These are phyloP conservation scores for Camillea tinctor DNA, from an alignment of 2,329 filamentous ascomycete genomes.

Conservation along the genomic window DNA sequence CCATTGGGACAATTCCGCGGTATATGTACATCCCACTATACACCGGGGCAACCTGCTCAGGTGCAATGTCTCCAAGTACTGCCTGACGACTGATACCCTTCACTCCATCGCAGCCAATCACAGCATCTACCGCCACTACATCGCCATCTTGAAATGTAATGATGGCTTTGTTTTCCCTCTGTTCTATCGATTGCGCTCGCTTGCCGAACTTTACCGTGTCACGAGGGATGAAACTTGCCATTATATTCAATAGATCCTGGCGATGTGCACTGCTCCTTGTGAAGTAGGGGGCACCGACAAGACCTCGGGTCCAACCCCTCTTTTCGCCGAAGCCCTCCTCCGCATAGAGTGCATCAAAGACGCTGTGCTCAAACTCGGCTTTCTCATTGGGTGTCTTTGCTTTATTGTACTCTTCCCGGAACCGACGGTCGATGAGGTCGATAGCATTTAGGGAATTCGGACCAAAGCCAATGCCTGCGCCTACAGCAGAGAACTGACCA, in stretches of 20 bases:
- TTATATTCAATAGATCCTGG: constrained; percentile 41
- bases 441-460: constrained; percentile 43
- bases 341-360: constrained; percentile 41
- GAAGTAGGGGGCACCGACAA: constrained; percentile 37
- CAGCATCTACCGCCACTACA: constrained; percentile 16
- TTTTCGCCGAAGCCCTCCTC: constrained; percentile 40
- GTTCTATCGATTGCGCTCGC: constrained; percentile 23
- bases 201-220: constrained; percentile 27
- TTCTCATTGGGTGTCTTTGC: constrained; percentile 39
- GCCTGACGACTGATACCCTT: constrained; percentile 25
- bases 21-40: constrained; percentile 33
- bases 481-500: constrained; percentile 24
- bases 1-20: constrained; percentile 31
- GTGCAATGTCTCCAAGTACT: constrained; percentile 24
- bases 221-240: constrained; percentile 34
- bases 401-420: constrained; percentile 37
- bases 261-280: constrained; percentile 41
- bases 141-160: constrained; percentile 26
- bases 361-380: constrained; percentile 36
- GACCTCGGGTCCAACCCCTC: constrained; percentile 36
- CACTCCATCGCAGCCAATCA: constrained; percentile 30
- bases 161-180: constrained; percentile 20
- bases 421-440: constrained; percentile 39
- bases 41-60: constrained; percentile 26
- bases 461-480: constrained; percentile 37